Base-by-base conservation (phyloP, 208 protist species). In the Crithidia bombi region DNA sequence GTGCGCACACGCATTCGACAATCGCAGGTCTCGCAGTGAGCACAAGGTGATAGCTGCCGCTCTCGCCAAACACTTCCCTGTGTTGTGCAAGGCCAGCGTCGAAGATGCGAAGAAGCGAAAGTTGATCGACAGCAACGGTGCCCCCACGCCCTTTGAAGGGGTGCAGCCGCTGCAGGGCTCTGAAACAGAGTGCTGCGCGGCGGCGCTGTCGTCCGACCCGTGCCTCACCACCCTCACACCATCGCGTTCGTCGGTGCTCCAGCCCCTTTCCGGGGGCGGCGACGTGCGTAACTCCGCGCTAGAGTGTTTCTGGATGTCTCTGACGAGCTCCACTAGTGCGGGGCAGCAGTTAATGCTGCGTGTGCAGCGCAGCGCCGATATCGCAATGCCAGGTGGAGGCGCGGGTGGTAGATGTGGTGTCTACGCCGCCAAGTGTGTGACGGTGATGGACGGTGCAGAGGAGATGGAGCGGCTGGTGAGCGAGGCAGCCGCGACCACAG, bases 21-120 rank as follows among this genome's bases (percentile, higher is more conserved):
- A 43, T n/a, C 85, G 83, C 26, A 94, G 92, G 74, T 84, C 81
- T 33, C 54, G 71, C 28, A 87, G 84, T 55, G 82, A 91, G 50
- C 81, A 88, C 32, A 91, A 87, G 61, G 87, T 71, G 17, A 57
- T 93, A 23, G 82, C 80, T 1, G 69, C 71, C 17, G 69, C 86
- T 0, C 67, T 94, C 5, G 77, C 68, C 14, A 65, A 79, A 61
- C 62, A 28, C 59, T 94, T 83, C 71, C 55, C 65, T 25, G 52
- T 76, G 12, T 28, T 78, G 28, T 92, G 86, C 54, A 50, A 15
- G 0, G 64, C 64, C 2, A 75, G 67, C 25, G 71, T 94, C 6
- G 26, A 69, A 0, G 58, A 82, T 14, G 89, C 89, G 19, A 49
- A 73, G 36, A 56, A 77, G 12, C 49, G 58, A 36, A 67, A 75